Percentiles rank a stretch among this genome's conserved stretches.
These are phyloP conservation scores for Hawksworthiomyces lignivorus DNA, from an alignment of 2,329 filamentous ascomycete species.

Conservation along the genomic window DNA sequence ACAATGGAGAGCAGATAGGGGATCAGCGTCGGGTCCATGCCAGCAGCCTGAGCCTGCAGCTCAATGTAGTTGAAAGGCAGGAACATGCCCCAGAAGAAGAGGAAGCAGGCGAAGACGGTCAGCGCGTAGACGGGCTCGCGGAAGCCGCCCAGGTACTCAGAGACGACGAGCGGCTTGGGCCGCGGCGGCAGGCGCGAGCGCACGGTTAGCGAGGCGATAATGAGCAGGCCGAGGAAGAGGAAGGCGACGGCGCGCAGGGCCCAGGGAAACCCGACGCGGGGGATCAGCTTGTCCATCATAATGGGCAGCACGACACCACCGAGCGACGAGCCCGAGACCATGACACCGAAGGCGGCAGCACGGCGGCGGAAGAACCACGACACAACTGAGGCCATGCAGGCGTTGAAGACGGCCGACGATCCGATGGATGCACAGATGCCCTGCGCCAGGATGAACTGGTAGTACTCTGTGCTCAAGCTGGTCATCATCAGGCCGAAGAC, in stretches of 20 bases:
- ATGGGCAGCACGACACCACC: slow-evolving; percentile 51
- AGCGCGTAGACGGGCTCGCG: slow-evolving; percentile 37
- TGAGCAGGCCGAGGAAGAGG: slow-evolving; percentile 26
- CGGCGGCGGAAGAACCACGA: slow-evolving; percentile 42
- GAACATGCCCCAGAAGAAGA: slow-evolving; percentile 50
- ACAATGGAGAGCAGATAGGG: slow-evolving; percentile 50
- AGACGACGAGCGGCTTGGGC: slow-evolving; percentile 33
- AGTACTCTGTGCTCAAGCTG: slow-evolving; percentile 34
- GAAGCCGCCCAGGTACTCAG: slow-evolving; percentile 39
- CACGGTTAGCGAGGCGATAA: slow-evolving; percentile 23
- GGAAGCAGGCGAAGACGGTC: slow-evolving; percentile 38
- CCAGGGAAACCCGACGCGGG: slow-evolving; percentile 34
- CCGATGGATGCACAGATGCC: slow-evolving; percentile 25
- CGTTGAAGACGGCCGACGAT: slow-evolving; percentile 28
- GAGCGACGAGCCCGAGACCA: slow-evolving; percentile 39
- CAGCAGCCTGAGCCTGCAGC: slow-evolving; percentile 37
- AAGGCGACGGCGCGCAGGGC: slow-evolving; percentile 30
- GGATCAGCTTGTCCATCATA: slow-evolving; percentile 44
- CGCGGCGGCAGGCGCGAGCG: slow-evolving; percentile 27
- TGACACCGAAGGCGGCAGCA: slow-evolving; percentile 39
- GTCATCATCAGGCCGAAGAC: slow-evolving; percentile 56
- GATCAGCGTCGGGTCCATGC: slow-evolving; percentile 32
- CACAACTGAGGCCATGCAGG: slow-evolving; percentile 26
- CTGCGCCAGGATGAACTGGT: slow-evolving; percentile 33
- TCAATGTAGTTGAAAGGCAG: slow-evolving; percentile 47